These are phyloP conservation scores for Polyrhizophydium stewartii DNA, from an alignment of 371 early-diverging fungal species.

Conservation along the genomic window DNA sequence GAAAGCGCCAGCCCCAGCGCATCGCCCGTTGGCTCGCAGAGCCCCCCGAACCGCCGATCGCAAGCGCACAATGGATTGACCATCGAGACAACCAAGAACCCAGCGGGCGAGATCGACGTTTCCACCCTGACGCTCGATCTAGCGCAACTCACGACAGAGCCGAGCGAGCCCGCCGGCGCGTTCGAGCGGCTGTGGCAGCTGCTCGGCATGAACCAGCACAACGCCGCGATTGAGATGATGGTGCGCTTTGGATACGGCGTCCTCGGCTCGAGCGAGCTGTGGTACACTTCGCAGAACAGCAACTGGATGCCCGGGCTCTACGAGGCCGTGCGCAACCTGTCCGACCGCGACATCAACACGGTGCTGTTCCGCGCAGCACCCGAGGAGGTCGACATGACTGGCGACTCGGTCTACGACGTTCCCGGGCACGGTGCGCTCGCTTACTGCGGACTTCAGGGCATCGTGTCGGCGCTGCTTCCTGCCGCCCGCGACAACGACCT, in stretches of 20 bases:
- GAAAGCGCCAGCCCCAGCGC: no score
- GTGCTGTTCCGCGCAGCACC: conserved; percentile 76
- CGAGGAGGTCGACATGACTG: conserved; percentile 80
- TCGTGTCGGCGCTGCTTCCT: conserved; percentile 67
- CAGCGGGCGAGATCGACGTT: no score
- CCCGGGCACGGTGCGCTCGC: conserved; percentile 75
- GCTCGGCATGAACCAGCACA: conserved; percentile 28
- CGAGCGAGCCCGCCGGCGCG: conserved; percentile 9
- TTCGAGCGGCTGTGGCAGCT: conserved; percentile 34
- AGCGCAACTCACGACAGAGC: not conserved
- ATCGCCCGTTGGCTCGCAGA: not conserved
- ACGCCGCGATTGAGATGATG: conserved; percentile 37
- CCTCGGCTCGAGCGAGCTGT: conserved; percentile 22
- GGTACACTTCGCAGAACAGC: conserved; percentile 16
- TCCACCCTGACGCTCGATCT: no score
- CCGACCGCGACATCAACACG: conserved; percentile 68
- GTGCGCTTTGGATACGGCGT: conserved; percentile 38
- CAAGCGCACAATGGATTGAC: no score
- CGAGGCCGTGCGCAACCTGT: conserved; percentile 46
- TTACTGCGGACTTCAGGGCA: conserved; percentile 93
- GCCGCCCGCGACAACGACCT: conserved; percentile 82
- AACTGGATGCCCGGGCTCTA: conserved; percentile 42
- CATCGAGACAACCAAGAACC: no score
- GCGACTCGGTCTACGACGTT: conserved; percentile 77
- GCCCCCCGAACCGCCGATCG: no score